These are phyloP conservation scores for Coemansia sp. DNA, from an alignment of 192 early-diverging fungal genomes.

Conservation along the genomic window DNA sequence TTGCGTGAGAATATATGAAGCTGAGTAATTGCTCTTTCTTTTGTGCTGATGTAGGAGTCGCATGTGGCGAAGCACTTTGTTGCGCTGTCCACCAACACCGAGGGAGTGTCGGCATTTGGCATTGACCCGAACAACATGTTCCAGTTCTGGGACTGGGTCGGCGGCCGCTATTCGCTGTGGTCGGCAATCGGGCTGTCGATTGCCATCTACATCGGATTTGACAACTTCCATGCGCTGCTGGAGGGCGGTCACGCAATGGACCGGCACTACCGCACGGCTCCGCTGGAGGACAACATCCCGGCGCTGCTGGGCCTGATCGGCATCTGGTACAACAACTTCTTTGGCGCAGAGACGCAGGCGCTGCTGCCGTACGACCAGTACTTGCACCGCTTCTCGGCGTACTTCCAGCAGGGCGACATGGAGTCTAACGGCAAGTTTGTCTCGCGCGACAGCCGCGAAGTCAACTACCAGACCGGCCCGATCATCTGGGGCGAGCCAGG, in stretches of 20 bases:
- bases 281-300: constrained; percentile 92
- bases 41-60: constrained; percentile 38
- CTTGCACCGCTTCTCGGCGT: constrained; percentile 95
- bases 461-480: constrained; percentile 88
- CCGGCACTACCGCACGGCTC: constrained; percentile 87
- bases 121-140: constrained; percentile 98
- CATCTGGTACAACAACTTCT: constrained; percentile 99
- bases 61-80: constrained; percentile 99
- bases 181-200: constrained; percentile 99
- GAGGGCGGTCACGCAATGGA: constrained; percentile 96
- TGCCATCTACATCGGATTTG: constrained; percentile 89
- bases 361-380: constrained; percentile 99
- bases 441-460: constrained; percentile 74
- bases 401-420: constrained; percentile 99
- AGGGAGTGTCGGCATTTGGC: constrained; percentile 86
- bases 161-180: constrained; percentile 98
- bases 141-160: constrained; percentile 99
- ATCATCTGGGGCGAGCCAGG: constrained; percentile 99
- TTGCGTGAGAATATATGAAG: background rate
- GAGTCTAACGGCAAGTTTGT: constrained; percentile 98
- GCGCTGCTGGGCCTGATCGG: constrained; percentile 86
- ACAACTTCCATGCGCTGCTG: constrained; percentile 91
- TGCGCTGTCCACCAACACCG: constrained; percentile 93
- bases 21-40: background rate
- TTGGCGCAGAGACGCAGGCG: constrained; percentile 87